Evolutionary conservation across 2,329 filamentous ascomycete genomes (phyloP).

Genomic region (Pseudogymnoascus pannorum): DNA sequence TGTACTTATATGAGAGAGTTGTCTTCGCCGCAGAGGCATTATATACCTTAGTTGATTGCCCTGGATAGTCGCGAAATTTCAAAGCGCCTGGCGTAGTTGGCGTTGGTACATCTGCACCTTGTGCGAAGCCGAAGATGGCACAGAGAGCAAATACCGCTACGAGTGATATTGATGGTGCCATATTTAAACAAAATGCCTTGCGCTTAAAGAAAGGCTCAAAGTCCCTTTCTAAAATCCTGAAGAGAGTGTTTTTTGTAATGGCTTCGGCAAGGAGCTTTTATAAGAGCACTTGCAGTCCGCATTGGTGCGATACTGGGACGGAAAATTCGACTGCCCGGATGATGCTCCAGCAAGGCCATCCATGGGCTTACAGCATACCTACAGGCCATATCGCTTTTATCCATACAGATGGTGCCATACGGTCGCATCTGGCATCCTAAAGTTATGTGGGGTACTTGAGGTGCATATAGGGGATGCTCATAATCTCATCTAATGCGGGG

Average conservation of each 20-base stretch:
- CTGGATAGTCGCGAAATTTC: conserved; percentile 5
- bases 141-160: neutral
- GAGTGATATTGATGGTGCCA: neutral
- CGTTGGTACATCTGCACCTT: neutral
- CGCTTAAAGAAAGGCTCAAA: neutral
- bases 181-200: neutral
- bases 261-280: neutral
- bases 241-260: neutral
- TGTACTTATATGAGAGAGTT: conserved; percentile 38
- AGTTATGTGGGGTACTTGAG: neutral
- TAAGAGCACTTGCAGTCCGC: neutral
- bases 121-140: neutral
- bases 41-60: conserved; percentile 24
- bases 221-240: neutral
- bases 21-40: conserved; percentile 38
- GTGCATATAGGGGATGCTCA: neutral
- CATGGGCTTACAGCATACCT: neutral
- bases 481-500: neutral
- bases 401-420: neutral
- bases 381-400: neutral
- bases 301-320: neutral
- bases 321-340: neutral
- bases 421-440: neutral
- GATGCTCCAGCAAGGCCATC: neutral
- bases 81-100: neutral